Conservation (phyloP, 2,329 filamentous ascomycete species). For the Stemphylium beticola region DNA sequence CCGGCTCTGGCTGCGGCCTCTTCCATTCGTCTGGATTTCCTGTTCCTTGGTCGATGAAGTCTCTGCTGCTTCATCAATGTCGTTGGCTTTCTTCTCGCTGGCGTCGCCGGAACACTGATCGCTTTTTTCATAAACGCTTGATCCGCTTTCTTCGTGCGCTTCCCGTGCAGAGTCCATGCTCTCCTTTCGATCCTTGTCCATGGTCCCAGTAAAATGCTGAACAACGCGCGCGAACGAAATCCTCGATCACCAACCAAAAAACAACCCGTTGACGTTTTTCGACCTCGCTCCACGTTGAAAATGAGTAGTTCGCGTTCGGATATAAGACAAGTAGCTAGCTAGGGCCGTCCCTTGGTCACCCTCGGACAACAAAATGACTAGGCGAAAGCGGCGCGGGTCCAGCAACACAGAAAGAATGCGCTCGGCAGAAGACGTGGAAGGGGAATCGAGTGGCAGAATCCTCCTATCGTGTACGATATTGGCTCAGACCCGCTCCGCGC, state of each 20-base stretch:
- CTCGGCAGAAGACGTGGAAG: no score
- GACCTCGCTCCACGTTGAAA: conserved; percentile 2
- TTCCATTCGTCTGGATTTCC: background rate
- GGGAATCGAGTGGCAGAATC: no score
- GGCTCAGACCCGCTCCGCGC: background rate
- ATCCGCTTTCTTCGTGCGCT: conserved; percentile 14
- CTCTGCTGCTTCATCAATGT: conserved; percentile 10
- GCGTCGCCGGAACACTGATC: conserved; percentile 3
- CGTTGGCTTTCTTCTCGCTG: conserved; percentile 23
- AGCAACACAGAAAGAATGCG: background rate
- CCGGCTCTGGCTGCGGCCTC: conserved; percentile 9
- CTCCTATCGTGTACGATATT: background rate
- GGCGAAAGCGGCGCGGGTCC: conserved; percentile 1
- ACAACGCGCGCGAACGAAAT: no score
- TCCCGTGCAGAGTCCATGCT: conserved; percentile 14
- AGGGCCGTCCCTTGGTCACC: no score
- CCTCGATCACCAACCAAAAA: background rate
- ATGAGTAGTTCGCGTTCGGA: conserved; percentile 14
- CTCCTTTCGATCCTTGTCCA: background rate
- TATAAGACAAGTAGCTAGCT: conserved; percentile 5
- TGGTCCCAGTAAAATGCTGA: background rate
- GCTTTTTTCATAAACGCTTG: conserved; percentile 23
- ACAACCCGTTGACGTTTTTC: background rate
- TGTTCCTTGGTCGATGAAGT: background rate
- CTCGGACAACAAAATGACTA: no score